phyloP scores from a whole-genome alignment of 306 rosid genomes.

The Vigna hirtella region DNA sequence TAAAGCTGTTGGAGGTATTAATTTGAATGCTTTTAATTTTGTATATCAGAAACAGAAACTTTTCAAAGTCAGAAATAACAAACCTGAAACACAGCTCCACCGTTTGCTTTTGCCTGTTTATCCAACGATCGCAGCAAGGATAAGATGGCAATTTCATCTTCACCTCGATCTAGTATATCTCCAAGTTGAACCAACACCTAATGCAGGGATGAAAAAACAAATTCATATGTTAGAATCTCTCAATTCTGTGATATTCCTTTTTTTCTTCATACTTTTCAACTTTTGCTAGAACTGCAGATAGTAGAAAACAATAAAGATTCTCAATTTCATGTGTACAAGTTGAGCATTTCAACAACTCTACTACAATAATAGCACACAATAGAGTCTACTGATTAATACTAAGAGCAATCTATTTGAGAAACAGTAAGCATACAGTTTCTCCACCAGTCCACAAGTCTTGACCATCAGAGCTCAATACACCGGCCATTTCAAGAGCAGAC shows the following conservation, averaged over 20 bases:
- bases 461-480: constrained; percentile 81
- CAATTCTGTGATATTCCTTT: background rate
- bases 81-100: constrained; percentile 99
- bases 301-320: background rate
- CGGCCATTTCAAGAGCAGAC: constrained; percentile 90
- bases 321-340: constrained; percentile 6
- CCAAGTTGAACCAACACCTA: constrained; percentile 96
- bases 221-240: constrained; percentile 7
- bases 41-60: background rate
- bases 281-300: constrained; percentile 14
- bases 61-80: constrained; percentile 43
- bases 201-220: background rate
- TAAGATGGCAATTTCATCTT: constrained; percentile 91
- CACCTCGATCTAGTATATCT: constrained; percentile 95
- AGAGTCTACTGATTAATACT: constrained; percentile 13
- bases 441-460: constrained; percentile 91
- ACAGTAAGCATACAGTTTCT: constrained; percentile 62
- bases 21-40: constrained; percentile 13
- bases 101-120: constrained; percentile 77
- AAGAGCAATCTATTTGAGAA: constrained; percentile 1
- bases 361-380: background rate
- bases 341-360: constrained; percentile 24
- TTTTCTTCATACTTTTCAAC: background rate
- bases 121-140: constrained; percentile 87
- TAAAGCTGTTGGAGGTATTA: background rate